Base-by-base conservation (phyloP, 306 rosid genomes). In the Rosa multiflora region DNA sequence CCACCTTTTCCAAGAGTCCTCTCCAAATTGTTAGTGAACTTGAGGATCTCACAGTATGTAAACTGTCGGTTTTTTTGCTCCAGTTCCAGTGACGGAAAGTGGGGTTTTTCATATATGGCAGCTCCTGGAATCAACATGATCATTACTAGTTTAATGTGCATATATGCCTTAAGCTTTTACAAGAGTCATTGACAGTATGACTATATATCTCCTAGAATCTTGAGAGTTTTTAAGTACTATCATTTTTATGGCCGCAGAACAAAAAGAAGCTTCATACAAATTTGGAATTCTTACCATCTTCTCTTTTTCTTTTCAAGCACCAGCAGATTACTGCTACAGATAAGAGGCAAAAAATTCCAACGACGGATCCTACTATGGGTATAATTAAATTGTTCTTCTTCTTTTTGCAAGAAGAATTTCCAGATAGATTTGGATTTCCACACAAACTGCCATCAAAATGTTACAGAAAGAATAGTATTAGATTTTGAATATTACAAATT, bases 31-130 rank as follows among this genome's bases (percentile, higher is more conserved):
- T 76, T 74, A 69, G 89, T 88, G 26, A 88, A 79, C 66, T 49
- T 53, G 48, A 66, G 23, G 37, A 81, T 58, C 20, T 88, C 85
- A 6, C 67, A 42, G 44, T 64, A 83, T 35, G 86, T 79, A 76
- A 83, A 88, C 52, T 77, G 85, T 43, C 68, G 59, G 52, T 80
- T 59, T 40, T 58, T 68, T 7, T 62, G 3, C 76, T 85, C 85
- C 61, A 55, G 10, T 6, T 55, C 26, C n/a, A 20, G 10, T 55
- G 61, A 20, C 10, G 3, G 10, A 18, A 17, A 20, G 61, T 20
- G 8, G 3, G 26, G 10, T 20, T 55, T 18, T 55, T 5, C 9
- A 55, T 18, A 51, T 51, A 14, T 4, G 20, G 20, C 5, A 51
- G 20, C 20, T 14, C 20, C 20, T 13, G 20, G 20, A 14, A 14